Base-by-base conservation (phyloP, 164 flowering plant species). In the Aristolochia californica region DNA sequence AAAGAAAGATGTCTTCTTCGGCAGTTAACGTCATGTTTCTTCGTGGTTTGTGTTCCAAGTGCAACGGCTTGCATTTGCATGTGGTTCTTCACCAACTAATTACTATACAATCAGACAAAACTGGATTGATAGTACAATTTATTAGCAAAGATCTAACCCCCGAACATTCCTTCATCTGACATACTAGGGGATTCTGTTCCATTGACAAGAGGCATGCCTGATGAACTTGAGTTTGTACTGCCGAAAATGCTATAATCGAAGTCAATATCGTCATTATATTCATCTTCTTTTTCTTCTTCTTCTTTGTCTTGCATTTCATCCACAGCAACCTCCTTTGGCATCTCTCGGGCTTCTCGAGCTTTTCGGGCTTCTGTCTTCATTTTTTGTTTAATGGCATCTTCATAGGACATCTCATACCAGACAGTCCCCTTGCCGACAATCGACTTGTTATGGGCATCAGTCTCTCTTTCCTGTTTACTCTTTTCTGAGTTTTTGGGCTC, bases 401-500 rank as follows among this genome's bases (percentile, higher is more conserved):
- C 97, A 55, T 85, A 85, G 28, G 97, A 79, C 88, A 75, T 81
- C 48, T 85, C 96, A 53, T 81, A 84, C 96, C 89, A 87, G 11
- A 85, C 88, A 10, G 54, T 76, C 23, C 94, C 87, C 62, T 79
- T 87, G 13, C 97, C 97, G 20, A 87, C 83, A 8, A 89, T 85
- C 0, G 88, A 73, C 68, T 79, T 83, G 77, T 89, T 85, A 66
- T 93, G 91, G 28, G 80, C 68, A 45, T 83, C 90, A 48, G 73
- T 77, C 75, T 75, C 65, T 47, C 85, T 64, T 62, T 81, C 78
- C 74, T 82, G 83, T 71, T 69, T 80, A 70, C 91, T 87, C 80
- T 83, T 81, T 43, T 85, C 94, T 3, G 99, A 87, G 76, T 83
- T 85, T 76, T 85, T 83, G 26, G 97, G 97, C 55, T 87, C 97